These are phyloP conservation scores for Globisporangium polare DNA, from an alignment of 352 stramenopile genomes.

Conservation along the genomic window DNA sequence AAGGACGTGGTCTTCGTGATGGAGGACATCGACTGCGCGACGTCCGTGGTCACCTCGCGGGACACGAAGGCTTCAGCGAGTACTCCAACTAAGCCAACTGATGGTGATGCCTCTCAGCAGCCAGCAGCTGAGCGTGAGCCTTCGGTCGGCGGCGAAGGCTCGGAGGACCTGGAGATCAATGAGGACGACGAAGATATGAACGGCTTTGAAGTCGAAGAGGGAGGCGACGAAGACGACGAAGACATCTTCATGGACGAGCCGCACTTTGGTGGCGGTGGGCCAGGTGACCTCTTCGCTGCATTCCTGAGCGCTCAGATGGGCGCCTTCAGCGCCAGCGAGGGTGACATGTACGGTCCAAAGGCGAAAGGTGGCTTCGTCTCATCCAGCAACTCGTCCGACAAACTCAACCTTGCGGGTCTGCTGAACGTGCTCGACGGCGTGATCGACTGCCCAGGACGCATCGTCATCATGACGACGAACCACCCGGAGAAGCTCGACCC, in stretches of 20 bases:
- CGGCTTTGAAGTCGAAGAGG: conserved; percentile 1
- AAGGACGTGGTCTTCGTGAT: conserved; percentile 72
- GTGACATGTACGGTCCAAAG: neutral
- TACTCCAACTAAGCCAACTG: neutral
- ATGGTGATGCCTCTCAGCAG: neutral
- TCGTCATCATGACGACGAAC: conserved; percentile 90
- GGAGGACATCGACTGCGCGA: conserved; percentile 60
- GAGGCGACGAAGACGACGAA: neutral
- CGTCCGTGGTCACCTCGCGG: conserved; percentile 36
- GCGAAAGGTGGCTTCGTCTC: conserved; percentile 3
- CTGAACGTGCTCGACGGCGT: conserved; percentile 85
- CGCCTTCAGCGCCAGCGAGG: neutral
- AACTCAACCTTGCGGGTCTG: conserved; percentile 63
- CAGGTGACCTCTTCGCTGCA: neutral
- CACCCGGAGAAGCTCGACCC: conserved; percentile 86
- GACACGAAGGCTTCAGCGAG: neutral
- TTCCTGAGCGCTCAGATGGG: neutral
- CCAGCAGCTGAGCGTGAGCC: conserved; percentile 2
- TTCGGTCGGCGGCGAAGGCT: neutral
- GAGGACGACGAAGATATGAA: conserved; percentile 1
- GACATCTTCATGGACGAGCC: neutral
- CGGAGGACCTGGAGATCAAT: conserved; percentile 4
- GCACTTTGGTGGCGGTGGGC: neutral
- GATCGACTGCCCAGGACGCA: conserved; percentile 68
- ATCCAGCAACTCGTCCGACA: conserved; percentile 17